Base-by-base conservation (phyloP, 2,329 filamentous ascomycete species). In the Calycina herbarum region DNA sequence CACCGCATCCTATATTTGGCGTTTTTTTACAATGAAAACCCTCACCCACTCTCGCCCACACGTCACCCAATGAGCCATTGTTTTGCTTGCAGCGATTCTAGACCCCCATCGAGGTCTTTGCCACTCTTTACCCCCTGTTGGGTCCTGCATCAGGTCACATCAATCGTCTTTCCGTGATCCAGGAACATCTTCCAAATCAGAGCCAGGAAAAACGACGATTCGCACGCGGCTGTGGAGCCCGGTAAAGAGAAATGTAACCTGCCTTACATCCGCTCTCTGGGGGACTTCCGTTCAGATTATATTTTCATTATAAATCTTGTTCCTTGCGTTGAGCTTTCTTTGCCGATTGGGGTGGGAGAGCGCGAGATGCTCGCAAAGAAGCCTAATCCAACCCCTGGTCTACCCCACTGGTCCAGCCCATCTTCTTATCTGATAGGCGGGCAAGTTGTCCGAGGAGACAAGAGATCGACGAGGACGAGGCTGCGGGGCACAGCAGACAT, bases 401-500 rank as follows among this genome's bases (percentile, higher is more conserved):
- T 4, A 27, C 45, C 45, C 45, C 45, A 51, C 45, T 11, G 4
- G 45, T 27, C 45, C 45, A 15, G 24, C 27, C n/a, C 45, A 24
- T 51, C 35, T 51, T 24, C 45, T 51, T 51, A 51, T 51, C 45
- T 51, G 45, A 51, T 51, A 51, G 45, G 45, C 20, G 35, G 35
- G 35, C 20, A 51, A 51, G 45, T 24, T 4, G 45, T 51, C 20
- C 20, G 42, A 51, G n/a, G 45, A 24, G 45, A 24, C 7, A 2
- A 51, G n/a, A 20, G 45, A 45, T 5, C 29, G 29, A 31, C 29
- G 15, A 45, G n/a, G 15, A 17, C 17, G 45, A 51, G 45, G 45
- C n/a, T 51, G n/a, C n/a, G 45, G 45, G 45, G 20, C n/a, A 51
- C 45, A 51, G 45, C 45, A 51, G 45, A 51, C 45, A 48, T 24